A percentile compares a stretch with the other conserved stretches of the same genome.
phyloP scores from a whole-genome alignment of 73 alveolate species.

The Paraurostyla sp. region DNA sequence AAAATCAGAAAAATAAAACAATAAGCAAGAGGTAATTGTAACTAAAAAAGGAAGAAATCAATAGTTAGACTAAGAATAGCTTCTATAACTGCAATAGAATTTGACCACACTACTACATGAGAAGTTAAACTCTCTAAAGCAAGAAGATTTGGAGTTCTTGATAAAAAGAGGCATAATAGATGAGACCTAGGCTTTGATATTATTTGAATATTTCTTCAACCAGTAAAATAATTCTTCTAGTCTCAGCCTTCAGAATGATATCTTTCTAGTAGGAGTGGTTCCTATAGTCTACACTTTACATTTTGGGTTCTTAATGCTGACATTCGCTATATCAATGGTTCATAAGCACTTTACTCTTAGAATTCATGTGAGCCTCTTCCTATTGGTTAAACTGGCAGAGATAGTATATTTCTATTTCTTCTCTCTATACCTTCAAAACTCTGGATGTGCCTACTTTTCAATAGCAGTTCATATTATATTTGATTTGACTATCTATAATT shows the following conservation, averaged over 20 bases:
- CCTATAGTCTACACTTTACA: conserved; percentile 65
- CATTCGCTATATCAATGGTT: conserved; percentile 62
- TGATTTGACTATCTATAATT: conserved; percentile 61
- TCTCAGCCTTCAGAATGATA: conserved; percentile 37
- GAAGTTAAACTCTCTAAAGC: conserved; percentile 8
- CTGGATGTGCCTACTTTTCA: conserved; percentile 42
- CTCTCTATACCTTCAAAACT: conserved; percentile 31
- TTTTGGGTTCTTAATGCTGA: conserved; percentile 12
- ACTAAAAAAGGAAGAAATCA: neutral
- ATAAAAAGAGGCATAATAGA: conserved; percentile 40
- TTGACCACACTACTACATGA: conserved; percentile 31
- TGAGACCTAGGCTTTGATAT: conserved; percentile 42
- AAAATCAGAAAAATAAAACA: neutral
- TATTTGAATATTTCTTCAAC: conserved; percentile 14
- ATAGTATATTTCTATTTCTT: conserved; percentile 44
- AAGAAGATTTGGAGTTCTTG: conserved; percentile 53
- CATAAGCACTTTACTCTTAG: conserved; percentile 69
- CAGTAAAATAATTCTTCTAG: neutral
- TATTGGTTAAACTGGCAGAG: conserved; percentile 38
- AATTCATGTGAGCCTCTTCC: conserved; percentile 22
- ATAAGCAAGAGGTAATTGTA: neutral
- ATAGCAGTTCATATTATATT: conserved; percentile 57
- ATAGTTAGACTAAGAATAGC: neutral
- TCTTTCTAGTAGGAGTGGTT: neutral
- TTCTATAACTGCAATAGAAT: neutral